phyloP scores from a whole-genome alignment of 345 rosid genomes.

The Eutrema heterophyllum region DNA sequence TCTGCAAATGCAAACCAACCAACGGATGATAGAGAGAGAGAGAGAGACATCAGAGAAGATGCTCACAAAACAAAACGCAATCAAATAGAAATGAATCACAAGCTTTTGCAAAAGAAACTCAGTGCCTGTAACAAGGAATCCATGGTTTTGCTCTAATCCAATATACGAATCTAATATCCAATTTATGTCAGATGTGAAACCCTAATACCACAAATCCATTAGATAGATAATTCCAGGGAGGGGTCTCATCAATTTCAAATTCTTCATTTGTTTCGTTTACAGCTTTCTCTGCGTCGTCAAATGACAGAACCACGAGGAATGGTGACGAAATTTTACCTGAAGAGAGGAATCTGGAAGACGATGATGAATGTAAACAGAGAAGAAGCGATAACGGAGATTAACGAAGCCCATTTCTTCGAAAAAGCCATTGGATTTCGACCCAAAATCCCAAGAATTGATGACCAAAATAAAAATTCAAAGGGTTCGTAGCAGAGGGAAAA shows the following conservation, averaged over 20 bases:
- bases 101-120: neutral
- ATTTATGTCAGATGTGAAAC: neutral
- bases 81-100: neutral
- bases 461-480: neutral
- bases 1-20: conserved; percentile 31
- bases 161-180: neutral
- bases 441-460: no score
- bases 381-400: conserved; percentile 49
- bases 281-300: neutral
- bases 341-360: conserved; percentile 77
- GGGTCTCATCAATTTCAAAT: neutral
- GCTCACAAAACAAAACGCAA: no score
- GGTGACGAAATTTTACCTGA: conserved; percentile 47
- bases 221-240: no score
- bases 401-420: conserved; percentile 56
- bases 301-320: neutral
- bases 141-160: neutral
- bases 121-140: no score
- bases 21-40: neutral
- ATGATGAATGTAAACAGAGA: conserved; percentile 43
- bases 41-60: neutral
- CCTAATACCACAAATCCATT: no score
- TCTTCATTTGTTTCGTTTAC: neutral
- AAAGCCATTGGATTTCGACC: conserved; percentile 34
- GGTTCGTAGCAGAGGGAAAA: conserved; percentile 17